A percentile compares a stretch with the other conserved stretches of the same genome.
phyloP scores from a whole-genome alignment of 805 yeast species.

The Saccharomyces jurei region DNA sequence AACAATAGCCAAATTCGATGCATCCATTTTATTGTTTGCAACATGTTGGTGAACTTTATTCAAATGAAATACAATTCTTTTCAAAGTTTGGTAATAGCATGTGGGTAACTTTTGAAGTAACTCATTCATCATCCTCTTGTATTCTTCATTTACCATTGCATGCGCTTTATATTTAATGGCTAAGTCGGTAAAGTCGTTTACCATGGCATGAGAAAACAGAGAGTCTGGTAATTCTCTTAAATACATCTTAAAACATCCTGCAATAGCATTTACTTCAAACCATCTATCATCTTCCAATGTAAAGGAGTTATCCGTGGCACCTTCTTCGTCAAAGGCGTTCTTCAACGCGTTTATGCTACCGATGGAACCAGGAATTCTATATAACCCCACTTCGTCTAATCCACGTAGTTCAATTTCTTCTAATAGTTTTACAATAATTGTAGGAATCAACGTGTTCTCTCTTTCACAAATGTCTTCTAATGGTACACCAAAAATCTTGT shows the following conservation, averaged over 20 bases:
- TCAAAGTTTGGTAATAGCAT: slow-evolving; percentile 60
- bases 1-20: slow-evolving; percentile 85
- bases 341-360: slow-evolving; percentile 49
- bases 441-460: slow-evolving; percentile 56
- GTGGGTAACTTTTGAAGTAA: slow-evolving; percentile 46
- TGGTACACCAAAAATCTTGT: slow-evolving; percentile 81
- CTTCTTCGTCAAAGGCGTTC: slow-evolving; percentile 44
- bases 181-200: slow-evolving; percentile 44
- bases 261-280: slow-evolving; percentile 78
- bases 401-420: slow-evolving; percentile 81
- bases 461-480: slow-evolving; percentile 65
- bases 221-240: slow-evolving; percentile 85
- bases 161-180: slow-evolving; percentile 20
- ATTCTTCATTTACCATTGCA: slow-evolving; percentile 21
- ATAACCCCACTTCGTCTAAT: slow-evolving; percentile 81
- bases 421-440: slow-evolving; percentile 55
- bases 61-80: slow-evolving; percentile 62
- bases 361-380: slow-evolving; percentile 63
- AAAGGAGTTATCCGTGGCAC: slow-evolving; percentile 34
- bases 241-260: slow-evolving; percentile 79
- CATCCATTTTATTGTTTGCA: slow-evolving; percentile 73
- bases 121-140: slow-evolving; percentile 18
- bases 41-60: slow-evolving; percentile 58
- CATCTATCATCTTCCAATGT: slow-evolving; percentile 47
- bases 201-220: slow-evolving; percentile 56